Evolutionary conservation across 495 filamentous ascomycete species (phyloP), one percentile per base, ranked within the genome.

Genomic region (Cairneyella variabilis): DNA sequence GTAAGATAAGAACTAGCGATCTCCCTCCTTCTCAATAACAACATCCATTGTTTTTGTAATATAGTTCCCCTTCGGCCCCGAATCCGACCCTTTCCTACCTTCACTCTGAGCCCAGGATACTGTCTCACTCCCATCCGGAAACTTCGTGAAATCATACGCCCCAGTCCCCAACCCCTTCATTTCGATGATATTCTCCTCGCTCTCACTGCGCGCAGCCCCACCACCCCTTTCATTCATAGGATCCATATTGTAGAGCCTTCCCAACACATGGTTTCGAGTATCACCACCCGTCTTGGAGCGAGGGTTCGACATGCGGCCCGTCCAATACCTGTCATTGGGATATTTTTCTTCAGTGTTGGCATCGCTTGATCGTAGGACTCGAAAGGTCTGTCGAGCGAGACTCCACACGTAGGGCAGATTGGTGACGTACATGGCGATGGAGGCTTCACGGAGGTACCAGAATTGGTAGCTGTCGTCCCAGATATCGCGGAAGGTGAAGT

Each of bases 401-500:
- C 44, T 10, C 61, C 61, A 67, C 34, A 67, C 51, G 32, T 56
- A 36, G n/a, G 64, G 64, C 11, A 67, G 37, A 45, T 64, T 68
- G 44, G 65, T 58, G 26, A 68, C 66, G 36, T 60, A 64, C 18
- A 69, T 48, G 22, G 57, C 48, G 0, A 63, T 50, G 28, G 61
- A 51, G 17, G 64, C 59, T 59, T 69, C 66, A 45, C 66, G 64
- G 53, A 52, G 43, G 57, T 67, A 66, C 66, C 66, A 69, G 20
- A 56, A 48, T 36, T 69, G 51, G 57, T 69, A 69, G 14, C 36
- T 53, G 42, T 54, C 44, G 16, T 47, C 44, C 44, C 44, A 47
- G 26, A 47, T 47, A 26, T 47, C 26, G 3, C 7, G 10, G 44
- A 47, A 47, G 9, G 44, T 47, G 23, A 47, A 47, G 25, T 47